phyloP scores from a whole-genome alignment of 257 asterid genomes.

The Ophiorrhiza pumila region DNA sequence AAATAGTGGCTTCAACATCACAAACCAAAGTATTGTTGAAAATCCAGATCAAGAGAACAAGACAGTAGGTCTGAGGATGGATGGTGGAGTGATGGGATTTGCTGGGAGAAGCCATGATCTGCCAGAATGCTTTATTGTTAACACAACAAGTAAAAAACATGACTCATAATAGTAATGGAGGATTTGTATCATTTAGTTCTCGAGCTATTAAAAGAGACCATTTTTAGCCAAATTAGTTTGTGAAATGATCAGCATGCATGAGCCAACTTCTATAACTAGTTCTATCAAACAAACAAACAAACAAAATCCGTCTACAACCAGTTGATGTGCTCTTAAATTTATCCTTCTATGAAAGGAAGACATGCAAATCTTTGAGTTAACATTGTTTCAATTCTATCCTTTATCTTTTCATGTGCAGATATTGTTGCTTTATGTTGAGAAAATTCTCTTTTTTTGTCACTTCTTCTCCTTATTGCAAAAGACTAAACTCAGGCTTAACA shows the following conservation, averaged over 20 bases:
- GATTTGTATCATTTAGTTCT: slow-evolving; percentile 6
- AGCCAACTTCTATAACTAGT: not conserved
- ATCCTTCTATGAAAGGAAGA: not conserved
- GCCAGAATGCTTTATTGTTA: slow-evolving; percentile 11
- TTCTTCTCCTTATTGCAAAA: too few relatives aligned
- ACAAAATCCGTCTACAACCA: too few relatives aligned
- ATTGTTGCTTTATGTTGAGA: too few relatives aligned
- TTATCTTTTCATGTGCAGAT: too few relatives aligned
- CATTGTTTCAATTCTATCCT: not conserved
- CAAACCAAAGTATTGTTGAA: slow-evolving; percentile 23
- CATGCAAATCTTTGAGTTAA: not conserved
- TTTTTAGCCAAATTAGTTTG: not conserved
- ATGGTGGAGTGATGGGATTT: slow-evolving; percentile 6
- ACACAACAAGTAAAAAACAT: not conserved
- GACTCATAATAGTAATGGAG: slow-evolving; percentile 11
- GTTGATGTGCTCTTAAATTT: not conserved
- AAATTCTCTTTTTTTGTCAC: too few relatives aligned
- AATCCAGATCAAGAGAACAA: slow-evolving; percentile 10
- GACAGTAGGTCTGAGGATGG: slow-evolving; percentile 18
- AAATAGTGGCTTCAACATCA: slow-evolving; percentile 20
- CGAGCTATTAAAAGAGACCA: slow-evolving; percentile 11
- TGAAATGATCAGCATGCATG: not conserved
- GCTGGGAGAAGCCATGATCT: slow-evolving; percentile 15
- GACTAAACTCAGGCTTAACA: too few relatives aligned
- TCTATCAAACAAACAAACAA: too few relatives aligned